Evolutionary conservation across 2,329 filamentous ascomycete genomes (phyloP).

Genomic region (Stachybotrys elegans): DNA sequence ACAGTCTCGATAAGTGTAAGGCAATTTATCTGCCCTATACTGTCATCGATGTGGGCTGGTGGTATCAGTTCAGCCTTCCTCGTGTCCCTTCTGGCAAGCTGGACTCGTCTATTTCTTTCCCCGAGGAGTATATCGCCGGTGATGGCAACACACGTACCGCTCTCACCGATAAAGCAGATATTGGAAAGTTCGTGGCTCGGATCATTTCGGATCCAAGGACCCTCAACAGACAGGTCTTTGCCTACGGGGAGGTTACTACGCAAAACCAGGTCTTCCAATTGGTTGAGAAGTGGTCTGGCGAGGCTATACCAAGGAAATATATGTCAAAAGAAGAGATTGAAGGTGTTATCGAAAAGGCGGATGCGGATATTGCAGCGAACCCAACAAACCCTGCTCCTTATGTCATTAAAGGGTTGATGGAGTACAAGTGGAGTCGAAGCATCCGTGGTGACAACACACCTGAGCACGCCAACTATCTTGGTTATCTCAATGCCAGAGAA

Average conservation of each 20-base stretch:
- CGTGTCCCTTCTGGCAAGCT: slow-evolving; percentile 19
- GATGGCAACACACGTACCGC: slow-evolving; percentile 38
- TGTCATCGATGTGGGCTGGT: slow-evolving; percentile 53
- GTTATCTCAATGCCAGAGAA: slow-evolving; percentile 46
- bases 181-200: slow-evolving; percentile 44
- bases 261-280: slow-evolving; percentile 40
- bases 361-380: background rate
- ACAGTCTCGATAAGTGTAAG: slow-evolving; percentile 43
- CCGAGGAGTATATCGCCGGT: slow-evolving; percentile 33
- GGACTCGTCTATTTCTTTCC: slow-evolving; percentile 20
- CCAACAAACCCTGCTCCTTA: background rate
- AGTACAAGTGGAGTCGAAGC: too few species aligned
- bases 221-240: slow-evolving; percentile 46
- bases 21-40: slow-evolving; percentile 46
- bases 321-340: slow-evolving; percentile 5
- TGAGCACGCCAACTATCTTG: slow-evolving; percentile 47
- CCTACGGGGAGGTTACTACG: slow-evolving; percentile 39
- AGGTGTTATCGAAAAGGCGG: background rate
- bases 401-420: too few species aligned
- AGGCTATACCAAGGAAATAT: slow-evolving; percentile 30
- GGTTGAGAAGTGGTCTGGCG: slow-evolving; percentile 42
- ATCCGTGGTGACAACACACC: slow-evolving; percentile 49
- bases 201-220: slow-evolving; percentile 49
- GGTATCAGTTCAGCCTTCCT: slow-evolving; percentile 42
- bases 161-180: slow-evolving; percentile 45